phyloP scores from a whole-genome alignment of 2,329 filamentous ascomycete species.

The Kalmusia sp. region DNA sequence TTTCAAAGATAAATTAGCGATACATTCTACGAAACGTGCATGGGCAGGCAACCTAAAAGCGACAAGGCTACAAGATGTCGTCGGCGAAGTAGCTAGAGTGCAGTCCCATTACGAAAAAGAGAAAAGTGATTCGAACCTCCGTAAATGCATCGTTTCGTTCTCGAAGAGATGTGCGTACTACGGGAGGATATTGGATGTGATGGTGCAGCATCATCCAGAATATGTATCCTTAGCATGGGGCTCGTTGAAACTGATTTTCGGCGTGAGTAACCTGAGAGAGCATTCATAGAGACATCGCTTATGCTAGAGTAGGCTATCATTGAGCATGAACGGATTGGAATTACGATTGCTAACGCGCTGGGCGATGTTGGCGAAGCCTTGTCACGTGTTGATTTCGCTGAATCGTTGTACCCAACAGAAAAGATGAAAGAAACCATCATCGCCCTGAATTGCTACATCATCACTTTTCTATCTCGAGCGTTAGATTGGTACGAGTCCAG shows the following conservation, averaged over 20 bases:
- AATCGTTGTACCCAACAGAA: constrained; percentile 26
- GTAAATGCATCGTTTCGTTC: constrained; percentile 10
- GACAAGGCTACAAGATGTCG: constrained; percentile 15
- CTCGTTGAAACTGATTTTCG: constrained; percentile 32
- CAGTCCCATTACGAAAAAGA: constrained; percentile 8
- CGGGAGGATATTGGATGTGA: constrained; percentile 28
- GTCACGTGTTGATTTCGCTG: constrained; percentile 10
- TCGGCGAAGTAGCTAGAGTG: constrained; percentile 12
- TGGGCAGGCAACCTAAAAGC: constrained; percentile 6
- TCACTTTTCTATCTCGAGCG: constrained; percentile 32
- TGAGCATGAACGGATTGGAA: constrained; percentile 15
- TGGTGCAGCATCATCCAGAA: constrained; percentile 39
- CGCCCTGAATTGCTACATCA: constrained; percentile 29
- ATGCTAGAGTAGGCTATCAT: constrained; percentile 5
- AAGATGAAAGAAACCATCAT: constrained; percentile 25
- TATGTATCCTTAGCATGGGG: constrained; percentile 37
- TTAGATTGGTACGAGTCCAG: constrained; percentile 34
- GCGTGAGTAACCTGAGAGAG: constrained; percentile 13
- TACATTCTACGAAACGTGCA: constrained; percentile 8
- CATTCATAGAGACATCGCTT: background rate
- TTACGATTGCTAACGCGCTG: constrained; percentile 11
- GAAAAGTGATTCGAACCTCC: constrained; percentile 1
- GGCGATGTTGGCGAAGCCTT: constrained; percentile 15
- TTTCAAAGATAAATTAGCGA: constrained; percentile 11
- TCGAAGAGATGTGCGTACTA: constrained; percentile 22